Conservation (phyloP, 179 eudicot genomes). For the Amaranthus tricolor region DNA sequence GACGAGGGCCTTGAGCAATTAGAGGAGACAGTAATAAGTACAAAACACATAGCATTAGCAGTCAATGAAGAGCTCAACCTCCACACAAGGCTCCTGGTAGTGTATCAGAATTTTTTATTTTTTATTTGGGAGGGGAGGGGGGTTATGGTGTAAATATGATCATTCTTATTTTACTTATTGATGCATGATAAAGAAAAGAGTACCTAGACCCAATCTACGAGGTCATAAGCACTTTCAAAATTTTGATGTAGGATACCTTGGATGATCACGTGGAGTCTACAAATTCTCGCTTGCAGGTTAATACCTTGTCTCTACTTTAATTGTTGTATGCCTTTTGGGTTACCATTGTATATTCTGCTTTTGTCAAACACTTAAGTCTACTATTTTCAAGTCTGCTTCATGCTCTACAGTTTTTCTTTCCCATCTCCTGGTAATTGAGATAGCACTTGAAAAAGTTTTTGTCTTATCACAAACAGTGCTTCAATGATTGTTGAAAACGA, state of each 20-base stretch:
- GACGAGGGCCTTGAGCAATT: constrained; percentile 87
- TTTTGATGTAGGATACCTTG: constrained; percentile 59
- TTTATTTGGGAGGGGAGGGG: too few relatives aligned
- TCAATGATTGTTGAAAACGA: too few relatives aligned
- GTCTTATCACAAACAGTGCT: too few relatives aligned
- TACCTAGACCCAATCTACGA: neutral
- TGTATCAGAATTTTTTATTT: constrained; percentile 9
- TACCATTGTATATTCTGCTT: neutral
- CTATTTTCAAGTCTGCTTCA: neutral
- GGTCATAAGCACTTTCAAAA: neutral
- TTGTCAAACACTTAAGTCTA: neutral
- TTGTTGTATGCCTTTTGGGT: neutral
- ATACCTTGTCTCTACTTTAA: neutral
- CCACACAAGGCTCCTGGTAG: constrained; percentile 86
- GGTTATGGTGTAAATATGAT: neutral
- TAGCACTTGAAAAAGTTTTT: too few relatives aligned
- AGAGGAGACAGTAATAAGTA: constrained; percentile 84
- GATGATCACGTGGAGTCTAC: constrained; percentile 85
- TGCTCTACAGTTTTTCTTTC: neutral
- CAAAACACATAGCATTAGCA: constrained; percentile 93
- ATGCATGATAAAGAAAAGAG: neutral
- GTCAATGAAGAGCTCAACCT: constrained; percentile 91
- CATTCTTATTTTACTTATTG: neutral
- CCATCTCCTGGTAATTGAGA: neutral
- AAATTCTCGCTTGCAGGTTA: constrained; percentile 75